Conservation (phyloP, 163 green algal genomes). For the Volvox carteri region DNA sequence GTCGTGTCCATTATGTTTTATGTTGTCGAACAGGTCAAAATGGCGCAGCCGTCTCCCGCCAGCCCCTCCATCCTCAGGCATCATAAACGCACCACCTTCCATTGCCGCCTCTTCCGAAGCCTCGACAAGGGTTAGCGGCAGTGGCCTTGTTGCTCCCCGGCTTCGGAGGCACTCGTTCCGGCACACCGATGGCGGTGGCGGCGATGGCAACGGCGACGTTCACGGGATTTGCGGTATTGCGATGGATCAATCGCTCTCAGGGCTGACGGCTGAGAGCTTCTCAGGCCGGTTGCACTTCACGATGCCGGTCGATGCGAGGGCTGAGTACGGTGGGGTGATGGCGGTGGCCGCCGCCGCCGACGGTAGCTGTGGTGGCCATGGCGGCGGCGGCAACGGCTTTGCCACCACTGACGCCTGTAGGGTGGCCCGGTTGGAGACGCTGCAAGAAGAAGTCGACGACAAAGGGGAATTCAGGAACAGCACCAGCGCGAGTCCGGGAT, state of each 20-base stretch:
- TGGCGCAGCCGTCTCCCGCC: conserved; percentile 26
- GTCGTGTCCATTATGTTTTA: background rate
- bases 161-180: background rate
- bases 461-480: background rate
- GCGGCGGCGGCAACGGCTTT: background rate
- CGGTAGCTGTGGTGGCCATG: background rate
- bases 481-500: too few relatives aligned
- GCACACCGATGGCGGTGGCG: background rate
- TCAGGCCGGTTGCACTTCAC: background rate
- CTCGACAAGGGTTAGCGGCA: background rate
- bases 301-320: background rate
- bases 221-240: background rate
- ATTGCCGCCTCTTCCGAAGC: background rate
- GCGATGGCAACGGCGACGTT: background rate
- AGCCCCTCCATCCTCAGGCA: too few relatives aligned
- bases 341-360: background rate
- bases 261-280: background rate
- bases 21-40: conserved; percentile 22
- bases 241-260: background rate
- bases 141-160: background rate
- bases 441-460: conserved; percentile 9
- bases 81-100: background rate
- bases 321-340: background rate
- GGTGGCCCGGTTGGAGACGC: conserved; percentile 29
- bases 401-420: background rate